A percentile compares a stretch with the other conserved stretches of the same genome.
These are phyloP conservation scores for Selenicereus undatus DNA, from an alignment of 148 eudicot genomes.

Conservation along the genomic window DNA sequence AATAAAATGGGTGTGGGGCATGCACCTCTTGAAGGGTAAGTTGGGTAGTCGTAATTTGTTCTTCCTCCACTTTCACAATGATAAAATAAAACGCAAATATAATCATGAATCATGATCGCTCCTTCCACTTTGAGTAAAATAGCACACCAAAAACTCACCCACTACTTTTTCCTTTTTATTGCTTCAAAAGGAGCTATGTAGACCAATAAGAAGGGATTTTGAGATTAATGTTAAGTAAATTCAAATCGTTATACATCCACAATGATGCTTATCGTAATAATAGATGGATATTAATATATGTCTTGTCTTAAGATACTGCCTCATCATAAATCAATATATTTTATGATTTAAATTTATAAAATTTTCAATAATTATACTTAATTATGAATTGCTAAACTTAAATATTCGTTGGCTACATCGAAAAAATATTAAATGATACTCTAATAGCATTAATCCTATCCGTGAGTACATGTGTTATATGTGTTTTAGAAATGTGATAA, in stretches of 20 bases:
- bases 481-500: too few species aligned
- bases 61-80: constrained; percentile 26
- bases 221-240: background rate
- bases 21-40: constrained; percentile 13
- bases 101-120: constrained; percentile 27
- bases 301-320: too few species aligned
- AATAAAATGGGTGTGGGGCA: constrained; percentile 9
- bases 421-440: too few species aligned
- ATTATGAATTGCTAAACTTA: too few species aligned
- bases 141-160: constrained; percentile 9
- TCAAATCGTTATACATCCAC: background rate
- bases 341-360: too few species aligned
- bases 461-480: too few species aligned
- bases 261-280: background rate
- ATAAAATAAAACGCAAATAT: constrained; percentile 18
- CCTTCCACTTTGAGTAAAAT: constrained; percentile 28
- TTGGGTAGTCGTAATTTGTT: constrained; percentile 27
- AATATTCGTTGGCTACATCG: too few species aligned
- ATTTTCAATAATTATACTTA: too few species aligned
- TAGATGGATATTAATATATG: too few species aligned
- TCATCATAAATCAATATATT: too few species aligned
- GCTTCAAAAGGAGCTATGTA: background rate
- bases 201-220: background rate
- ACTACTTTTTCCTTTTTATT: background rate
- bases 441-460: too few species aligned